Conservation (phyloP, 1,284 basidiomycete species). For the Ganoderma lingzhi region DNA sequence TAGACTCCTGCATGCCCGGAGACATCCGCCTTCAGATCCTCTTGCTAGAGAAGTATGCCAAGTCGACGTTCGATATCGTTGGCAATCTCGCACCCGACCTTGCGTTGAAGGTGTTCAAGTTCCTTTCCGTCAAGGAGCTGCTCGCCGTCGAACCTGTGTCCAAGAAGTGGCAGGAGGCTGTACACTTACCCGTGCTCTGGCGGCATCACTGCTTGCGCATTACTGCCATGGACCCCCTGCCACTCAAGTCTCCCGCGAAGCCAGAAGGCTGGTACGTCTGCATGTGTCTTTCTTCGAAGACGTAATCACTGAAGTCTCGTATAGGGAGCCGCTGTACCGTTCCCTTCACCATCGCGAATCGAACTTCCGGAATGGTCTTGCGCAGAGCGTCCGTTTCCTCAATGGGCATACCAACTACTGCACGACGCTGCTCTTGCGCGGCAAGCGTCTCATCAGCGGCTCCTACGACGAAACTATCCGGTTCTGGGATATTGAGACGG, state of each 20-base stretch:
- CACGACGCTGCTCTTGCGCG: conserved; percentile 82
- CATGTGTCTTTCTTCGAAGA: not conserved
- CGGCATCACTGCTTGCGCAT: conserved; percentile 77
- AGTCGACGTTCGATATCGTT: conserved; percentile 83
- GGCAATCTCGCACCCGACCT: conserved; percentile 76
- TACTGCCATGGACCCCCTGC: conserved; percentile 78
- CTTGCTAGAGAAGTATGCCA: conserved; percentile 83
- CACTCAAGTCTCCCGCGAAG: conserved; percentile 63
- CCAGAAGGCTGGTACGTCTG: conserved; percentile 74
- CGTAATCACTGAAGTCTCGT: not conserved
- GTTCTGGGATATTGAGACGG: conserved; percentile 87
- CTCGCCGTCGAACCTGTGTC: conserved; percentile 71
- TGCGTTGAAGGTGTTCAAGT: conserved; percentile 70
- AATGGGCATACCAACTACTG: conserved; percentile 90
- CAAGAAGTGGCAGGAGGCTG: conserved; percentile 75
- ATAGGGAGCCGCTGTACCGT: conserved; percentile 80
- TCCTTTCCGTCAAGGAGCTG: conserved; percentile 72
- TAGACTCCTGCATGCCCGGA: conserved; percentile 77
- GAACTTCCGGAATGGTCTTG: conserved; percentile 82
- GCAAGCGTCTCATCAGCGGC: conserved; percentile 85
- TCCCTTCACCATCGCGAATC: conserved; percentile 87
- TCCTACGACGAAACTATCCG: conserved; percentile 92
- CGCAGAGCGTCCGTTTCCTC: conserved; percentile 81
- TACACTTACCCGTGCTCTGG: conserved; percentile 82
- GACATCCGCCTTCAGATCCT: conserved; percentile 82